Percentiles rank a stretch among this genome's conserved stretches.
These are phyloP conservation scores for Obba rivulosa DNA, from an alignment of 768 basidiomycete genomes.

Conservation along the genomic window DNA sequence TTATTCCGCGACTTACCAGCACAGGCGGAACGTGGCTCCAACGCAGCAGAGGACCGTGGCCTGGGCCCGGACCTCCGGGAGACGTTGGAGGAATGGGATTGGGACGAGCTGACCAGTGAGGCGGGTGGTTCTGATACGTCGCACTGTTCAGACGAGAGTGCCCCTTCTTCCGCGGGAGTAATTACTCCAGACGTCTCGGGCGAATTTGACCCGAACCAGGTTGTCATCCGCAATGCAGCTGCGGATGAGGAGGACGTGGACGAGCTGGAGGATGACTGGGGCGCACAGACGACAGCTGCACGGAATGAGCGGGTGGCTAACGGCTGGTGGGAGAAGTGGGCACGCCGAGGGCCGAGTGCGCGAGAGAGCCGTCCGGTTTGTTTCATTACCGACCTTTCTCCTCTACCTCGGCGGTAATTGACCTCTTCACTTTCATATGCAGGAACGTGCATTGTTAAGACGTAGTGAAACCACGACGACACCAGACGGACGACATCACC, in stretches of 20 bases:
- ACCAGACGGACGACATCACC: conserved; percentile 34
- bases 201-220: background rate
- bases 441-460: conserved; percentile 32
- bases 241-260: conserved; percentile 23
- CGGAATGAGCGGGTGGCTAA: conserved; percentile 31
- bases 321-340: conserved; percentile 53
- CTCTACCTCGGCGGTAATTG: conserved; percentile 6
- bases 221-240: background rate
- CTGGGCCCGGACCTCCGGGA: conserved; percentile 40
- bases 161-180: conserved; percentile 31
- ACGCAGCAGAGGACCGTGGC: conserved; percentile 1
- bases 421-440: conserved; percentile 6
- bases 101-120: conserved; percentile 39
- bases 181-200: conserved; percentile 20
- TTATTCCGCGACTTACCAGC: conserved; percentile 28
- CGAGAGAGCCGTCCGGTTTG: background rate
- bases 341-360: conserved; percentile 20
- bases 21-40: conserved; percentile 11
- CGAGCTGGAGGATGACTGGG: conserved; percentile 15
- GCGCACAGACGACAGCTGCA: conserved; percentile 20
- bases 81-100: conserved; percentile 37
- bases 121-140: conserved; percentile 37
- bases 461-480: conserved; percentile 45
- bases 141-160: conserved; percentile 16
- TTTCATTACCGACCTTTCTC: conserved; percentile 13